These are phyloP conservation scores for Kwoniella dendrophila DNA, from an alignment of 768 basidiomycete species.

Conservation along the genomic window DNA sequence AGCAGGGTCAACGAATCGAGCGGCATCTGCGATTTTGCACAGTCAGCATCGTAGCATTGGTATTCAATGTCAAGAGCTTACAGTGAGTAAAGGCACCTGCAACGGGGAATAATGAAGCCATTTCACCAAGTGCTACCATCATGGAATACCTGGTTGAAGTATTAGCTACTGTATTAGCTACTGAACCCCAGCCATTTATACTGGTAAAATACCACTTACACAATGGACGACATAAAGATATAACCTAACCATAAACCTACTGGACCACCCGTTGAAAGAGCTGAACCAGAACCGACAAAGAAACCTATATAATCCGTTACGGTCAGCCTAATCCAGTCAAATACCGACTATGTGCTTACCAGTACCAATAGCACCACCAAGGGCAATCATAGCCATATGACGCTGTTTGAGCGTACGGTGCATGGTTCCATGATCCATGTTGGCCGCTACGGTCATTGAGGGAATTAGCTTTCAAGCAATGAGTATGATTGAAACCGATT, in stretches of 20 bases:
- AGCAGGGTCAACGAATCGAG: constrained; percentile 57
- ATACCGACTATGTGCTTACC: constrained; percentile 23
- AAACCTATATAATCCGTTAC: constrained; percentile 32
- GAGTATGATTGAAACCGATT: not conserved
- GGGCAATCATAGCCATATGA: constrained; percentile 56
- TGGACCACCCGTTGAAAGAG: constrained; percentile 47
- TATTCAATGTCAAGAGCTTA: not conserved
- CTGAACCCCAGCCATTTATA: not conserved
- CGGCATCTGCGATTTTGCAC: constrained; percentile 57
- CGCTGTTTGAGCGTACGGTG: constrained; percentile 53
- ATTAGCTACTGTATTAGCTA: not conserved
- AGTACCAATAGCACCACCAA: constrained; percentile 56
- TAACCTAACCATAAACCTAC: constrained; percentile 52
- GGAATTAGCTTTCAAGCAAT: not conserved
- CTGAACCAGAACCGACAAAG: constrained; percentile 51
- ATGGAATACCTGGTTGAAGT: constrained; percentile 40
- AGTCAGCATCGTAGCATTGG: constrained; percentile 54
- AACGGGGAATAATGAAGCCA: constrained; percentile 56
- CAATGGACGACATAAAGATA: constrained; percentile 52
- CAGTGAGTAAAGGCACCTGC: constrained; percentile 34
- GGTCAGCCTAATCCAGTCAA: not conserved
- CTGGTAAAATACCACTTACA: constrained; percentile 24
- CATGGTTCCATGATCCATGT: constrained; percentile 38
- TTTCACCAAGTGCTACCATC: constrained; percentile 52
- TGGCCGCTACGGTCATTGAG: constrained; percentile 6